Evolutionary conservation across 1,284 basidiomycete species (phyloP), one percentile per base, ranked within the genome.

Genomic region (Ustilago shanxiensis): DNA sequence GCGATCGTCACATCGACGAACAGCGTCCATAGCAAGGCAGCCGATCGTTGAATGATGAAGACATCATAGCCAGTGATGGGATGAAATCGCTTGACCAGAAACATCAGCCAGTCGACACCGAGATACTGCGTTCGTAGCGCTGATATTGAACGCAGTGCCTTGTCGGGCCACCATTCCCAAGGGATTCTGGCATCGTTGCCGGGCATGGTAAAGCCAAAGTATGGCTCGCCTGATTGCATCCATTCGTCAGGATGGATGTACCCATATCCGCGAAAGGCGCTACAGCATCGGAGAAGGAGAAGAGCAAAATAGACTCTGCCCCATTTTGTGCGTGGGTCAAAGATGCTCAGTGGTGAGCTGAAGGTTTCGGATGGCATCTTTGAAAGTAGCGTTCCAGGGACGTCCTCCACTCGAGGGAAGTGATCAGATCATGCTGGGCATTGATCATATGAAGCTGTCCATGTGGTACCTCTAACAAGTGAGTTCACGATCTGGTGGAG

Each of bases 211-310:
- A 60, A 5, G 20, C 72, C 75, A 37, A 77, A 68, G 56, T 76
- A 80, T 0, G 85, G 51, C 31, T 87, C 86, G 11, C 85, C 77
- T 28, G 78, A 82, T 71, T 87, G 86, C 64, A 87, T 86, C 75
- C 82, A 82, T 65, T 87, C 86, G 66, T 87, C 86, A 3, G 86
- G 86, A 66, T 87, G 86, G 29, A 87, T 83, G 57, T 74, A 72
- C 39, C 79, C 79, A 22, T 74, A 70, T 18, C 83, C 84, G 28
- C 50, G 73, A 22, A 85, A 65, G 3, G 83, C 80, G 52, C 80
- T 66, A 52, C 66, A 31, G 62, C 79, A 37, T 2, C 86, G 80
- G 11, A 86, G 56, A 10, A 61, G 26, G 14, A 85, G 54, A 39
- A 86, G 74, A 4, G 47, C 4, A n/a, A 53, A 50, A 61, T 84